Percentiles rank a stretch among this genome's conserved stretches.
phyloP scores from a whole-genome alignment of 2,329 filamentous ascomycete genomes.

The Diaporthe citriasiana region DNA sequence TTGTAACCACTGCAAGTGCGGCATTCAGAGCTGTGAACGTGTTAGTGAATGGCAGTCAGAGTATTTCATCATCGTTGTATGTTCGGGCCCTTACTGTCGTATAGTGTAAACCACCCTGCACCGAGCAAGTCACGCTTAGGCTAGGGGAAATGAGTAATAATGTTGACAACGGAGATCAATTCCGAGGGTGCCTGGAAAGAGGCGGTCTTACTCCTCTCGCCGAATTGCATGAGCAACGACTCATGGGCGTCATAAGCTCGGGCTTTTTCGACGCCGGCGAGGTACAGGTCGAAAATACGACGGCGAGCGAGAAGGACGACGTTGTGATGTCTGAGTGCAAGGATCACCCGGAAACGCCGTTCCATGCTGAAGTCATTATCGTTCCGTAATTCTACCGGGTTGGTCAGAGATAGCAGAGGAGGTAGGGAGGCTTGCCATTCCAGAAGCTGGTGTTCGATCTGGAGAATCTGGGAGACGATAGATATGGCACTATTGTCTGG shows the following conservation, averaged over 20 bases:
- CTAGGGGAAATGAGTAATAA: conserved; percentile 41
- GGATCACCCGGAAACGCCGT: conserved; percentile 57
- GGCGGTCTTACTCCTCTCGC: conserved; percentile 44
- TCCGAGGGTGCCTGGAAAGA: conserved; percentile 47
- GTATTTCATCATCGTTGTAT: not conserved
- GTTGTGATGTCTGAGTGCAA: conserved; percentile 52
- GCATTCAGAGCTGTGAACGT: conserved; percentile 44
- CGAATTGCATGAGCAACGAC: conserved; percentile 44
- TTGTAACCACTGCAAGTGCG: conserved; percentile 42
- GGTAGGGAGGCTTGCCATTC: conserved; percentile 55
- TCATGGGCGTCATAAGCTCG: conserved; percentile 37
- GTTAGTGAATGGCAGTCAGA: not conserved
- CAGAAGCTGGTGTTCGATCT: conserved; percentile 55
- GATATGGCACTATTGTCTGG: conserved; percentile 29
- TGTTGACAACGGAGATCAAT: conserved; percentile 45
- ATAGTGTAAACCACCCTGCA: conserved; percentile 52
- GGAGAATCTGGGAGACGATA: conserved; percentile 53
- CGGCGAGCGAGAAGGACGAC: conserved; percentile 51
- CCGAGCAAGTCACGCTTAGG: conserved; percentile 46
- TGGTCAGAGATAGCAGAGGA: conserved; percentile 46
- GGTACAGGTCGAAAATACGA: conserved; percentile 47
- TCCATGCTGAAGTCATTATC: conserved; percentile 41
- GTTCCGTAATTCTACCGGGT: conserved; percentile 45
- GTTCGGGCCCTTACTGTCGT: conserved; percentile 47
- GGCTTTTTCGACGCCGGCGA: conserved; percentile 40